Evolutionary conservation across 2,329 filamentous ascomycete species (phyloP), one percentile per base, ranked within the genome.

Genomic region (Penicillium sp.): DNA sequence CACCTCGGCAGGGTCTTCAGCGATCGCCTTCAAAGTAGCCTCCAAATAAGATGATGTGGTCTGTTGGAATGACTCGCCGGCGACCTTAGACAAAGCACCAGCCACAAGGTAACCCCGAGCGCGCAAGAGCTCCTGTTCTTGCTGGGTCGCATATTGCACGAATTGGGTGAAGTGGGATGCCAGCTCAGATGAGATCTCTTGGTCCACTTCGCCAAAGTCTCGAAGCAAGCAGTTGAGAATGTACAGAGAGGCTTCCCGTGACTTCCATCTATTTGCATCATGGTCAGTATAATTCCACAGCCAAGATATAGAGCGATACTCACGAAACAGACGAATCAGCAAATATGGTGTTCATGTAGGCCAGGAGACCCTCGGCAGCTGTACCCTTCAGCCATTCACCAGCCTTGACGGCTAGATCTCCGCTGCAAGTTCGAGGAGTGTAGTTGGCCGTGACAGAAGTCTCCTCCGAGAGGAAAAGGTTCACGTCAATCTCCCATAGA

Each of bases 401-500:
- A 52, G 95, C 76, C 72, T 95, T 96, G 70, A 95, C 89, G 26
- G 95, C 78, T 43, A 98, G 75, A 66, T 97, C 93, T 43, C 89
- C 90, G 56, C 88, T 93, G 35, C 91, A 93, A 17, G 88, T 95
- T 58, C 93, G 83, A 13, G 93, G 87, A 0, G 93, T 96, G 71
- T 97, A 98, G 68, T 97, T 97, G 29, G 90, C 87, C 12, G 89
- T 95, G 17, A 96, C 86, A 2, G 89, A 91, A 2, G 88, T 91
- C 71, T 97, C 91, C 69, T 98, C 93, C 1, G 89, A 91, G 41
- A 98, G 77, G 69, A 94, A 98, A 2, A 98, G 79, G 51, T 95
- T 97, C 58, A 94, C 86, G 68, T 98, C 93, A 55, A 96, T 88
- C 60, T 96, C 88, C 93, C 93, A 98, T 9, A 98, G 72, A 7